Base-by-base conservation (phyloP, 192 early-diverging fungal genomes). In the Coemansia sp. region DNA sequence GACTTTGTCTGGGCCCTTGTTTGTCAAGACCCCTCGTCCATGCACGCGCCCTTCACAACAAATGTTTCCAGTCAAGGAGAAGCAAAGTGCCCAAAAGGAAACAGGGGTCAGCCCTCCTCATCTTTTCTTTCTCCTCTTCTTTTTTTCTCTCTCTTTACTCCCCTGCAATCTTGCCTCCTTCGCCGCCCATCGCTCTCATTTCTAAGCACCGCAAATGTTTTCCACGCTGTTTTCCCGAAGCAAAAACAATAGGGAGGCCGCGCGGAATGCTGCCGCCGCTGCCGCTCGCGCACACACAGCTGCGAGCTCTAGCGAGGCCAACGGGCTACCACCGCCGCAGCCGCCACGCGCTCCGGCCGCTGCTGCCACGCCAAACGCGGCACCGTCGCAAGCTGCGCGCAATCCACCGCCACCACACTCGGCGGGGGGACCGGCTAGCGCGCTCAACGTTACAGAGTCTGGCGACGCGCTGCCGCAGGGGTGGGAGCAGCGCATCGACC, bases 401-500 rank as follows among this genome's bases (percentile, higher is more conserved):
- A 39, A 45, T 2, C 22, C 41, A 38, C 36, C 66, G 56, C 29
- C 51, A 36, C 36, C 68, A n/a, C 32, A 38, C 10, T 49, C 40
- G 62, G 3, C 62, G 0, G 35, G 41, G 3, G 41, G 56, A 0
- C 8, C 64, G 15, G 39, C 68, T 3, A 42, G 37, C 6, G 64
- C 65, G 17, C 53, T 25, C 5, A 69, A 70, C 67, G 45, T 60
- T 17, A 59, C 72, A 15, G 71, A 77, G 41, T 62, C 71, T 8
- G 71, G 68, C 15, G 60, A 70, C 35, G 38, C 68, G n/a, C 69
- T 87, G 45, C 74, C 83, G 35, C 65, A 42, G 70, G 93, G 96
- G 40, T 99, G 97, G 97, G 97, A 99, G 87, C 87, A 94, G 53
- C 90, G 97, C 58, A 86, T 91, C 24, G 97, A 99, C 87, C 91